phyloP scores from a whole-genome alignment of 2,329 filamentous ascomycete genomes.

The Fusarium miscanthi region DNA sequence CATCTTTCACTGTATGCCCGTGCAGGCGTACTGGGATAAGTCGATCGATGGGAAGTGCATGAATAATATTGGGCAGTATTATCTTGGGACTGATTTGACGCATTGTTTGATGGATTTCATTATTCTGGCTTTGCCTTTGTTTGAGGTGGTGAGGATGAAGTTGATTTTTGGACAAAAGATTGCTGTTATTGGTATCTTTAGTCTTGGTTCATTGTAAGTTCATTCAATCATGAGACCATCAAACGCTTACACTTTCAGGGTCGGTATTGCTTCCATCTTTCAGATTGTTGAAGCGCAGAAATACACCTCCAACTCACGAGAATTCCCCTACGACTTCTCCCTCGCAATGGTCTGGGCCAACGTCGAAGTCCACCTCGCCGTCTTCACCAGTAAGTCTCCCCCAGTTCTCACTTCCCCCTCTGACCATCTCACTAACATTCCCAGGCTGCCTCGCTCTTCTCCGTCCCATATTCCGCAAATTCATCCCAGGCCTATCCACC shows the following conservation, averaged over 20 bases:
- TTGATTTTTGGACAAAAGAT: constrained; percentile 27
- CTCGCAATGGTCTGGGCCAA: constrained; percentile 33
- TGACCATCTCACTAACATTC: neutral
- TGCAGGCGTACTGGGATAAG: constrained; percentile 33
- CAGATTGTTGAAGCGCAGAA: constrained; percentile 22
- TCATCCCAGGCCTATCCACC: constrained; percentile 22
- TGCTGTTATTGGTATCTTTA: constrained; percentile 28
- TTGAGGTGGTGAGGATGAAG: constrained; percentile 20
- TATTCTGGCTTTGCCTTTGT: constrained; percentile 24
- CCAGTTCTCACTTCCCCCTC: rapidly evolving
- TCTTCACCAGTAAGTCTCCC: constrained; percentile 20
- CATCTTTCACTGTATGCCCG: constrained; percentile 31
- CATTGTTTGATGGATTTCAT: constrained; percentile 33
- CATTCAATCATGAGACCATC: rapidly evolving
- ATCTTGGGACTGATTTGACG: constrained; percentile 27
- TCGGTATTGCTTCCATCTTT: constrained; percentile 30
- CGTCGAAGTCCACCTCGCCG: constrained; percentile 26
- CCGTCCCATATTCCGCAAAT: constrained; percentile 32
- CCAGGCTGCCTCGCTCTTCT: constrained; percentile 27
- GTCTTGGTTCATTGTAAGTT: constrained; percentile 25
- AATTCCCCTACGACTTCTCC: constrained; percentile 29
- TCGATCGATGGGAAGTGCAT: constrained; percentile 19
- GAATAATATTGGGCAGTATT: constrained; percentile 12
- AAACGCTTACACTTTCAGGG: constrained; percentile 2
- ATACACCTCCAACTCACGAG: constrained; percentile 21